These are phyloP conservation scores for Microcyclospora tardicrescens DNA, from an alignment of 2,329 filamentous ascomycete genomes.

Conservation along the genomic window DNA sequence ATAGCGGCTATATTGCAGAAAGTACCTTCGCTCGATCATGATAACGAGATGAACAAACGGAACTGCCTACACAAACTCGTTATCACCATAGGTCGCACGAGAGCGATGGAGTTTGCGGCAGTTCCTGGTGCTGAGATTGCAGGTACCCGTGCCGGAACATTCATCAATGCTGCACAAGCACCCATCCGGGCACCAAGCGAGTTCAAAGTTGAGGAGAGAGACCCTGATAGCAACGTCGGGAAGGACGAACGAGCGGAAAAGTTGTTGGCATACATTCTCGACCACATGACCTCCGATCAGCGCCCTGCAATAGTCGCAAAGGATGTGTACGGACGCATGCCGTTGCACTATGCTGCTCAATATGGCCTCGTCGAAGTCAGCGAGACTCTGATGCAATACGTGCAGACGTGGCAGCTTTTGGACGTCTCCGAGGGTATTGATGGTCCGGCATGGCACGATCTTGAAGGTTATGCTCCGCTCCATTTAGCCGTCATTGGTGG, in stretches of 20 bases:
- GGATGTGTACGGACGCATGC: constrained; percentile 71
- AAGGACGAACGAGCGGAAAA: constrained; percentile 65
- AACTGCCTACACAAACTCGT: constrained; percentile 90
- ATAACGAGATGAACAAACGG: constrained; percentile 83
- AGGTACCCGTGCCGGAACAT: constrained; percentile 49
- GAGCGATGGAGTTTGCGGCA: constrained; percentile 34
- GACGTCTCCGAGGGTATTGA: constrained; percentile 77
- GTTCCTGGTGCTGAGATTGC: constrained; percentile 15
- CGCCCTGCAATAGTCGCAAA: constrained; percentile 51
- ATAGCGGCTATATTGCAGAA: constrained; percentile 58
- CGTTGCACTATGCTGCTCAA: constrained; percentile 86
- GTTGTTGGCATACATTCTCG: constrained; percentile 50
- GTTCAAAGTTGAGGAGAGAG: constrained; percentile 53
- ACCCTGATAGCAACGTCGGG: constrained; percentile 42
- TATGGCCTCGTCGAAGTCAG: constrained; percentile 90
- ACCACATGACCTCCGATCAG: constrained; percentile 55
- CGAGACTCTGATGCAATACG: constrained; percentile 70
- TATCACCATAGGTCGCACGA: constrained; percentile 74
- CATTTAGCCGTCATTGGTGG: constrained; percentile 88
- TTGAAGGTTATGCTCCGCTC: constrained; percentile 78
- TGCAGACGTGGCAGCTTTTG: constrained; percentile 83
- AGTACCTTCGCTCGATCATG: constrained; percentile 63
- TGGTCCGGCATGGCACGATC: constrained; percentile 77
- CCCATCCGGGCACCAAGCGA: constrained; percentile 49
- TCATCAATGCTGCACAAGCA: constrained; percentile 65